These are phyloP conservation scores for Anaeromyces robustus DNA, from an alignment of 192 early-diverging fungal genomes.

Conservation along the genomic window DNA sequence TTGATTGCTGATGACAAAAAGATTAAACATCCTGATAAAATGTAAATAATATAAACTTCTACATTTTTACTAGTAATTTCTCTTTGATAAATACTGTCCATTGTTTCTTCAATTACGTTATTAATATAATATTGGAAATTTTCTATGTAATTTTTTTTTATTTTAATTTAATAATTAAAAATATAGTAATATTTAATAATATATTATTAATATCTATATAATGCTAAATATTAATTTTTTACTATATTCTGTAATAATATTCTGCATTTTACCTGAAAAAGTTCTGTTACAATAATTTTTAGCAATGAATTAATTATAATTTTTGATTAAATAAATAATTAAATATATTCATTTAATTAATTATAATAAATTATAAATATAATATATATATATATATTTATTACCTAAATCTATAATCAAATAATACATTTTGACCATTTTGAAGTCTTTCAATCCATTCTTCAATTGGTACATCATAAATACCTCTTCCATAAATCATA, in stretches of 20 bases:
- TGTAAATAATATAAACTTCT: not conserved
- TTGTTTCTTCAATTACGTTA: not conserved
- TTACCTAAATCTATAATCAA: not conserved
- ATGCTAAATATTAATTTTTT: too few species aligned
- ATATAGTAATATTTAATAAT: not conserved
- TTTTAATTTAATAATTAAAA: too few species aligned
- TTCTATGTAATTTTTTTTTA: too few species aligned
- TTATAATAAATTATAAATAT: too few species aligned
- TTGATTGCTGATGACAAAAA: not conserved
- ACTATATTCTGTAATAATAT: too few species aligned
- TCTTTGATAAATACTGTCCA: not conserved
- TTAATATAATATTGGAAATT: not conserved
- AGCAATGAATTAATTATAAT: too few species aligned
- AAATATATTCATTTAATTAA: too few species aligned
- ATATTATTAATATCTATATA: not conserved
- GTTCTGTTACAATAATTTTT: too few species aligned
- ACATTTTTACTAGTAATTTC: not conserved
- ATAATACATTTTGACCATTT: not conserved
- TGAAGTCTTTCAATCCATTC: not conserved
- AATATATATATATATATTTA: too few species aligned
- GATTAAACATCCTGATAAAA: not conserved
- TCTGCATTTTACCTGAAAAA: too few species aligned
- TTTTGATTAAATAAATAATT: too few species aligned
- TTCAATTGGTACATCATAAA: not conserved
- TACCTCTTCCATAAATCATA: not conserved